Percentiles rank a stretch among this genome's conserved stretches.
phyloP scores from a whole-genome alignment of 768 basidiomycete genomes.

The Cystofilobasidium ferigula region DNA sequence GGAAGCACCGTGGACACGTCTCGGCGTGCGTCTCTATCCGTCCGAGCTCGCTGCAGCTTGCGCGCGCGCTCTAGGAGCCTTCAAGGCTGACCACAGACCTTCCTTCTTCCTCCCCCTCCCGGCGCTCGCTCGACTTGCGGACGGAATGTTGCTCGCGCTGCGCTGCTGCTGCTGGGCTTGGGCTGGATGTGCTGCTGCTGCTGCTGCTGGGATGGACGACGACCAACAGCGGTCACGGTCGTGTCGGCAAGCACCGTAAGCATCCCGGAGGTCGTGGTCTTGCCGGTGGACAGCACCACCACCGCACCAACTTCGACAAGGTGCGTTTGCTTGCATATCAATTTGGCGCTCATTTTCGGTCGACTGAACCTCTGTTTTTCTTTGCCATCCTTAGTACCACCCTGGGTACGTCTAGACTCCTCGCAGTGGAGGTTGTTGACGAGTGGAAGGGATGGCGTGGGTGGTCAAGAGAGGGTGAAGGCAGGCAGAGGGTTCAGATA shows the following conservation, averaged over 20 bases:
- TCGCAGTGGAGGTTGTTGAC: too few species aligned
- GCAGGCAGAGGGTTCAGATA: too few species aligned
- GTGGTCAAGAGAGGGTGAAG: too few species aligned
- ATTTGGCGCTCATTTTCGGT: not conserved
- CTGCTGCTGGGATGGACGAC: not conserved
- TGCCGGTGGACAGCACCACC: conserved; percentile 95
- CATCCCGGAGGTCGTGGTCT: conserved; percentile 99
- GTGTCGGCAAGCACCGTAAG: conserved; percentile 99
- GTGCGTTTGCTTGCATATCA: conserved; percentile 50
- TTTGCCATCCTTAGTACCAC: too few species aligned
- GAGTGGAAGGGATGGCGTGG: too few species aligned
- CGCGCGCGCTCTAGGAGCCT: too few species aligned
- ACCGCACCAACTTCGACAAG: conserved; percentile 97
- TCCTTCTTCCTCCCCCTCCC: too few species aligned
- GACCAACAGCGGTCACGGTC: conserved; percentile 64
- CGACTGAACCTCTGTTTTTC: too few species aligned
- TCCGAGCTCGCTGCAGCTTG: not conserved
- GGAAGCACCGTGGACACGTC: conserved; percentile 98
- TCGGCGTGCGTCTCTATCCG: conserved; percentile 48
- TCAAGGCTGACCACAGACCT: too few species aligned
- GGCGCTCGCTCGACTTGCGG: not conserved
- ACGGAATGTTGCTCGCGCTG: not conserved
- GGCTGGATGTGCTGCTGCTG: not conserved
- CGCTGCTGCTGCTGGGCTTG: not conserved
- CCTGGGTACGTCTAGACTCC: too few species aligned